Conservation (phyloP, 108 stramenopile species). For the Cyclotella distinguenda region DNA sequence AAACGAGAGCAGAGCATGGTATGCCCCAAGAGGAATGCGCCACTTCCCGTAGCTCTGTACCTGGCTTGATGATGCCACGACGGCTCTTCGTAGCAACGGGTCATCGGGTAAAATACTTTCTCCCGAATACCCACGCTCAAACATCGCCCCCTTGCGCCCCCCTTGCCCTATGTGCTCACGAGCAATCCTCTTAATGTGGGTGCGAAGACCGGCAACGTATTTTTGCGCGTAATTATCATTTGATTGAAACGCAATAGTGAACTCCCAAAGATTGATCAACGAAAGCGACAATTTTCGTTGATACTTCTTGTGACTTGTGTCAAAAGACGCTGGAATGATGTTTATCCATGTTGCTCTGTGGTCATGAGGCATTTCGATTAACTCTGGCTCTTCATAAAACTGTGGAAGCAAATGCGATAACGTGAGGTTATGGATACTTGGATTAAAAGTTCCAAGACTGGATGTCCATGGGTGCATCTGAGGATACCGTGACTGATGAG, state of each 20-base stretch:
- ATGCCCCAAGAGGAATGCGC: constrained; percentile 82
- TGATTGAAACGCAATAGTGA: constrained; percentile 64
- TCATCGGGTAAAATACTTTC: constrained; percentile 30
- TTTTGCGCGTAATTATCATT: constrained; percentile 14
- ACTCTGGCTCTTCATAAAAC: not conserved
- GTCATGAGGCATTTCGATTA: constrained; percentile 12
- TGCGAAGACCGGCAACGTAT: constrained; percentile 48
- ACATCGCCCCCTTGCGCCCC: constrained; percentile 47
- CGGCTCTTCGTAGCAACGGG: constrained; percentile 12
- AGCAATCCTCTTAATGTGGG: constrained; percentile 63
- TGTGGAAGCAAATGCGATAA: not conserved
- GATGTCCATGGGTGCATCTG: constrained; percentile 26
- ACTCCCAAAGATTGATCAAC: constrained; percentile 72
- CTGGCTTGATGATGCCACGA: not conserved
- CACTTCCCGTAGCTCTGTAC: constrained; percentile 52
- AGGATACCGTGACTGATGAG: constrained; percentile 14
- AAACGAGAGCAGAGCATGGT: constrained; percentile 64
- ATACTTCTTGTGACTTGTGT: not conserved
- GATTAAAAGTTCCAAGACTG: not conserved
- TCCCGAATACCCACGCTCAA: constrained; percentile 15
- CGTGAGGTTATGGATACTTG: not conserved
- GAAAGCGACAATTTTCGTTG: constrained; percentile 40
- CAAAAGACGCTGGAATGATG: constrained; percentile 25
- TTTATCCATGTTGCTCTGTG: constrained; percentile 41
- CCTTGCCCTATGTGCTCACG: constrained; percentile 57